A percentile compares a stretch with the other conserved stretches of the same genome.
Conservation (phyloP, 2,329 filamentous ascomycete species). For the Dactylellina cionopaga region DNA sequence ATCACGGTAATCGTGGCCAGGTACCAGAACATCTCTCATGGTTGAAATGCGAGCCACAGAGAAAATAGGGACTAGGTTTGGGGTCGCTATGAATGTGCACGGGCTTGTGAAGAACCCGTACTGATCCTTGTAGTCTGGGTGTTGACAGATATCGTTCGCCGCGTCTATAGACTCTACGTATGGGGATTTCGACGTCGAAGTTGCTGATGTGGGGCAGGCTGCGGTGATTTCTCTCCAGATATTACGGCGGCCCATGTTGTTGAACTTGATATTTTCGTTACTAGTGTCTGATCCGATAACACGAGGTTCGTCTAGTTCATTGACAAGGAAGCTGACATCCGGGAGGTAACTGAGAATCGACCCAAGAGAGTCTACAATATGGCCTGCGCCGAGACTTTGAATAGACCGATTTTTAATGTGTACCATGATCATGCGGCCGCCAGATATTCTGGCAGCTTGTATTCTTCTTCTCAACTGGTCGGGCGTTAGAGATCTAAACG, state of each 20-base stretch:
- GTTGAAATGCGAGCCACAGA: constrained; percentile 10
- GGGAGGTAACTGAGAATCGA: background rate
- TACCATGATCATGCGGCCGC: background rate
- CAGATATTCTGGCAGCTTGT: background rate
- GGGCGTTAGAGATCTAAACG: background rate
- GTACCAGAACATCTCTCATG: constrained; percentile 11
- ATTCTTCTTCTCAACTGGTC: constrained; percentile 1
- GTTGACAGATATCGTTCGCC: background rate
- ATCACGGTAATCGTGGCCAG: constrained; percentile 3
- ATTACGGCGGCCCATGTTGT: background rate
- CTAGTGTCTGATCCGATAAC: background rate
- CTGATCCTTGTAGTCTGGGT: constrained; percentile 6
- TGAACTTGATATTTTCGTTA: constrained; percentile 8
- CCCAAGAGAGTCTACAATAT: background rate
- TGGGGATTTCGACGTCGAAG: no score
- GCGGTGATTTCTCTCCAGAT: background rate
- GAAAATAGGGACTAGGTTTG: constrained; percentile 2
- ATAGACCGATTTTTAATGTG: background rate
- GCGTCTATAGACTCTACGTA: background rate
- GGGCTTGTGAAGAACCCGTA: constrained; percentile 14
- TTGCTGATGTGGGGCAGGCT: constrained; percentile 12
- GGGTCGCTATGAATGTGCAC: constrained; percentile 11
- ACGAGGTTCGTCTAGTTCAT: constrained; percentile 20
- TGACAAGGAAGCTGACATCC: constrained; percentile 7
- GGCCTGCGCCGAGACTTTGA: background rate